phyloP scores from a whole-genome alignment of 768 basidiomycete species.

The Cystobasidiopsis lactophilus region DNA sequence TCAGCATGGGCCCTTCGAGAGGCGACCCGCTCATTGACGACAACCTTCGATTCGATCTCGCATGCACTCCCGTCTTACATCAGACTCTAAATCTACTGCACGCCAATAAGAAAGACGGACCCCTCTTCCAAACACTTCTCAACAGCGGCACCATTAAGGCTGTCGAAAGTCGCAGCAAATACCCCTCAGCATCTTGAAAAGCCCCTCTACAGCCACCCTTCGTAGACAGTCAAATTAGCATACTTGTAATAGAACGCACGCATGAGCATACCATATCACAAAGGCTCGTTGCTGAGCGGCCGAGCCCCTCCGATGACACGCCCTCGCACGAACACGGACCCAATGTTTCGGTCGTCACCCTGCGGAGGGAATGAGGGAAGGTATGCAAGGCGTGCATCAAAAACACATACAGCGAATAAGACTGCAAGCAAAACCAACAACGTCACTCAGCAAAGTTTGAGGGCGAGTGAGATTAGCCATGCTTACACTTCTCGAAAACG shows the following conservation, averaged over 20 bases:
- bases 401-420: constrained; percentile 11
- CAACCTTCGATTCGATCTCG: not conserved
- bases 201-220: no score
- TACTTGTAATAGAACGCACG: no score
- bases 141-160: not conserved
- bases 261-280: no score
- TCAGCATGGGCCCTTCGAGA: constrained; percentile 8
- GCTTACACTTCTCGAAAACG: constrained; percentile 42
- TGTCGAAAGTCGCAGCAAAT: not conserved
- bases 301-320: constrained; percentile 43
- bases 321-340: constrained; percentile 64
- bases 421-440: constrained; percentile 38
- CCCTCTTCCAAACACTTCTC: not conserved
- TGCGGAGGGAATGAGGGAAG: not conserved
- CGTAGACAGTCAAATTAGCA: no score
- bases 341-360: constrained; percentile 35
- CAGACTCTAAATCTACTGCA: not conserved
- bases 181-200: not conserved
- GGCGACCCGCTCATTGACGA: constrained; percentile 1
- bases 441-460: constrained; percentile 69
- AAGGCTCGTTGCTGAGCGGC: no score
- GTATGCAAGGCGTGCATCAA: not conserved
- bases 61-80: not conserved
- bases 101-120: not conserved
- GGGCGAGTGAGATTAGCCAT: no score